Evolutionary conservation across 2,329 filamentous ascomycete genomes (phyloP).

Genomic region (Emericellopsis atlantica): DNA sequence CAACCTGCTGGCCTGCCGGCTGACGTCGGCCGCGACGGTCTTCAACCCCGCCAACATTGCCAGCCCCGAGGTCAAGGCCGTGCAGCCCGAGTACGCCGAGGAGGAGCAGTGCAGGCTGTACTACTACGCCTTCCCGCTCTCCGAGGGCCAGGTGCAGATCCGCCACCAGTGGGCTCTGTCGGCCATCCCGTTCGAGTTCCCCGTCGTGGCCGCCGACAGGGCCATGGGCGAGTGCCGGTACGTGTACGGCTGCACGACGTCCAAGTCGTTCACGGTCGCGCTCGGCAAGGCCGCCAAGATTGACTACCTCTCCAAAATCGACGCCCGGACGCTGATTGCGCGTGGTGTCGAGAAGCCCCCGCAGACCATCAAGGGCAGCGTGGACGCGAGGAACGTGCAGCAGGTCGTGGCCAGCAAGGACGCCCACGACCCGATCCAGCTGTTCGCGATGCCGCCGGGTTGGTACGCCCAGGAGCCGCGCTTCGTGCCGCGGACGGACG

Average conservation of each 20-base stretch:
- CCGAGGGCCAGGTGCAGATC: slow-evolving; percentile 20
- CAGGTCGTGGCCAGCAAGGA: slow-evolving; percentile 35
- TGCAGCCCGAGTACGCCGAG: slow-evolving; percentile 28
- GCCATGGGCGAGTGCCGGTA: slow-evolving; percentile 47
- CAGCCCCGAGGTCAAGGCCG: slow-evolving; percentile 25
- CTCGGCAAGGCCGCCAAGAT: slow-evolving; percentile 55
- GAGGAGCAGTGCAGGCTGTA: slow-evolving; percentile 58
- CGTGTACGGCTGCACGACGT: slow-evolving; percentile 55
- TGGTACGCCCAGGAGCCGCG: slow-evolving; percentile 56
- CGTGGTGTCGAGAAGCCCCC: slow-evolving; percentile 33
- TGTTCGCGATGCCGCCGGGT: slow-evolving; percentile 46
- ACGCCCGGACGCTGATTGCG: slow-evolving; percentile 38
- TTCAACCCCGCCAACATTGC: slow-evolving; percentile 52
- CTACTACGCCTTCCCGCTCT: slow-evolving; percentile 50
- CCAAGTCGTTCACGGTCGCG: slow-evolving; percentile 42
- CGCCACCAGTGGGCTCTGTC: slow-evolving; percentile 52
- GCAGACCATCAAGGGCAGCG: slow-evolving; percentile 42
- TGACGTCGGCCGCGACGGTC: slow-evolving; percentile 52
- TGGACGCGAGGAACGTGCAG: slow-evolving; percentile 42
- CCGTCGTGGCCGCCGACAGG: slow-evolving; percentile 38
- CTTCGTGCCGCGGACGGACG: slow-evolving; percentile 39
- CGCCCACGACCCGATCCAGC: slow-evolving; percentile 40
- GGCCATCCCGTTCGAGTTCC: slow-evolving; percentile 57
- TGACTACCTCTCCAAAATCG: slow-evolving; percentile 50
- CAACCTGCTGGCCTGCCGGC: slow-evolving; percentile 52